A percentile compares a stretch with the other conserved stretches of the same genome.
phyloP scores from a whole-genome alignment of 2,329 filamentous ascomycete genomes.

The Alternaria gansuensis region DNA sequence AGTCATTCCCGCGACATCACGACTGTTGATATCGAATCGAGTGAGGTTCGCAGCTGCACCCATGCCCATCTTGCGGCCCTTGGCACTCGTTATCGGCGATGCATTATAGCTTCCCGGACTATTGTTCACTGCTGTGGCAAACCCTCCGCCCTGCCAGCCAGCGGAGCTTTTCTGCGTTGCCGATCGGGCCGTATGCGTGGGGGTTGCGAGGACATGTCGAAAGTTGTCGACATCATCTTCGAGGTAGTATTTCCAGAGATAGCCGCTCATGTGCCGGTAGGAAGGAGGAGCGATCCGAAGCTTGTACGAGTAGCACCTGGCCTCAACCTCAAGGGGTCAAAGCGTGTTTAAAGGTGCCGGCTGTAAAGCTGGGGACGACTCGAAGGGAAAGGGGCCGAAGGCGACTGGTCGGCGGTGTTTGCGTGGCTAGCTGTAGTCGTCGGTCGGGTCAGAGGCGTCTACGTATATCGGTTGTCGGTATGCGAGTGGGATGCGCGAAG shows the following conservation, averaged over 20 bases:
- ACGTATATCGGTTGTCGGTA: constrained; percentile 1
- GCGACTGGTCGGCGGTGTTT: constrained; percentile 35
- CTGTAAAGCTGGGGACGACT: constrained; percentile 61
- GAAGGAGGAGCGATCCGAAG: constrained; percentile 55
- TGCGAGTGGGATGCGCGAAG: constrained; percentile 8
- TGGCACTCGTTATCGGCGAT: constrained; percentile 54
- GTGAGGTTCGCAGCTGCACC: constrained; percentile 56
- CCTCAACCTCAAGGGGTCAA: constrained; percentile 86
- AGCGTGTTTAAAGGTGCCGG: constrained; percentile 86
- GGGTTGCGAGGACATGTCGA: constrained; percentile 82
- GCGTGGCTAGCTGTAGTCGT: constrained; percentile 25
- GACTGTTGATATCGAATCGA: constrained; percentile 80
- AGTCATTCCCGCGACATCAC: constrained; percentile 82
- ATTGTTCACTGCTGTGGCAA: constrained; percentile 52
- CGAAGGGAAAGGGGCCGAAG: constrained; percentile 38
- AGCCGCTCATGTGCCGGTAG: constrained; percentile 82
- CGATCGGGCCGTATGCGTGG: constrained; percentile 66
- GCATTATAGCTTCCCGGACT: constrained; percentile 59
- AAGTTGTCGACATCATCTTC: constrained; percentile 98
- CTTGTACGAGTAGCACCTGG: constrained; percentile 77
- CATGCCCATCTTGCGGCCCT: constrained; percentile 45
- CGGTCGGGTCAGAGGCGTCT: neutral
- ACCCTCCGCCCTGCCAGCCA: constrained; percentile 45
- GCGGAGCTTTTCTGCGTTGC: constrained; percentile 61
- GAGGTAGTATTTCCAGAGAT: constrained; percentile 96